Evolutionary conservation across 192 early-diverging fungal genomes (phyloP), one percentile per base, ranked within the genome.

Genomic region (Linnemannia zychae): DNA sequence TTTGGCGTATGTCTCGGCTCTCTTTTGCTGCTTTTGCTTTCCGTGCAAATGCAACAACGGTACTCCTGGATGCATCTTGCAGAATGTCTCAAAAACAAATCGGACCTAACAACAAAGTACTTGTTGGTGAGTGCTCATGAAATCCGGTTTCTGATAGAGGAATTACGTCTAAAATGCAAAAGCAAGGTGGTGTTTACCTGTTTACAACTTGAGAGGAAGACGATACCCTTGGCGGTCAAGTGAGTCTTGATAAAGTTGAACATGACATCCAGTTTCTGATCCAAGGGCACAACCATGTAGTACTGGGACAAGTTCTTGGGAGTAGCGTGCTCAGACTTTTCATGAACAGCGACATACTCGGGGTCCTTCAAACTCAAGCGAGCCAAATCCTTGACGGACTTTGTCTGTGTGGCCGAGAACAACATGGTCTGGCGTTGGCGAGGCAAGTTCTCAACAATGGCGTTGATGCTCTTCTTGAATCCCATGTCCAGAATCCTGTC

Each of bases 391-490:
- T 94, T 95, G 44, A 99, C 97, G 37, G 95, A 96, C 67, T 97
- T 97, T 18, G 98, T 99, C 90, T 99, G 98, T 15, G 98, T 99
- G 7, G 98, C 98, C 49, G 97, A 98, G 74, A 99, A 99, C 65
- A 99, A 87, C 77, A 99, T 90, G 3, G 98, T 99, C 79, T 98
- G 97, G 37, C 98, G 90, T 37, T 95, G 87, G 38, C 83, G 91
- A 20, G 98, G 97, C 84, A 99, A 82, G 74, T 96, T 96, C 67
- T 91, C 94, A 17, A 97, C 88, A 70, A 97, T 95, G 24, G 96
- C 96, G 77, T 97, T 97, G 70, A 97, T 82, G 1, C 92, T 93
- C 63, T 93, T 94, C 69, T 94, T 91, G 86, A 97, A 97, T n/a
- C 96, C 96, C 91, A 96, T 91, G 82, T 97, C 96, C 81, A 97